Evolutionary conservation across 2,329 filamentous ascomycete genomes (phyloP), one percentile per base, ranked within the genome.

Genomic region (Rutstroemia sp.): DNA sequence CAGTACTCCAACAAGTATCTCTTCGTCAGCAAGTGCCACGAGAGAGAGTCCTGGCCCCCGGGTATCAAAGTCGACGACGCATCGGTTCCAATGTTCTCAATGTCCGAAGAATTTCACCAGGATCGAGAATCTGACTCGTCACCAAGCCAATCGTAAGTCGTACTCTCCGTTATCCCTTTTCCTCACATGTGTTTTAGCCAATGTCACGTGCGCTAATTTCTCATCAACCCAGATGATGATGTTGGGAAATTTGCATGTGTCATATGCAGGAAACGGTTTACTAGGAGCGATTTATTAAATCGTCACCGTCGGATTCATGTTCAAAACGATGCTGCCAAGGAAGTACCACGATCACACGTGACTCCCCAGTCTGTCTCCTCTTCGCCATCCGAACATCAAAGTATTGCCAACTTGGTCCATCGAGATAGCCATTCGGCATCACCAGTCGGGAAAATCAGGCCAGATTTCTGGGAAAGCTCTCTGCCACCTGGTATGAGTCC

Each of bases 41-140:
- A 45, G 12, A 14, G 54, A 34, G 27, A 51, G 30, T 46, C 39
- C 47, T 16, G 23, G n/a, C 5, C 4, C 21, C 4, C 10, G 27
- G 30, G 42, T 23, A 49, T 49, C 61, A 2, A 56, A 51, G 8
- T 56, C 60, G 38, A 49, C 19, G 30, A 21, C 48, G 37, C 52
- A 45, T 45, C 53, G 66, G 21, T 68, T 67, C 48, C 63, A 67
- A 56, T 68, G 66, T 54, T 56, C 63, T 9, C 57, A 58, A 48
- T 68, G 66, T 56, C 63, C 65, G 2, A 68, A 68, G 58, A 67
- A 63, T 23, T 68, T 66, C 60, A 66, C 59, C 48, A 62, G 66
- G 41, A 65, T 67, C 30, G 66, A 67, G 55, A 68, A 68, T 54
- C 39, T 68, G 16, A 67, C 64, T 2, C 55, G 66, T n/a, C 65